Conservation (phyloP, 345 rosid species). For the Xanthoceras sorbifolium region DNA sequence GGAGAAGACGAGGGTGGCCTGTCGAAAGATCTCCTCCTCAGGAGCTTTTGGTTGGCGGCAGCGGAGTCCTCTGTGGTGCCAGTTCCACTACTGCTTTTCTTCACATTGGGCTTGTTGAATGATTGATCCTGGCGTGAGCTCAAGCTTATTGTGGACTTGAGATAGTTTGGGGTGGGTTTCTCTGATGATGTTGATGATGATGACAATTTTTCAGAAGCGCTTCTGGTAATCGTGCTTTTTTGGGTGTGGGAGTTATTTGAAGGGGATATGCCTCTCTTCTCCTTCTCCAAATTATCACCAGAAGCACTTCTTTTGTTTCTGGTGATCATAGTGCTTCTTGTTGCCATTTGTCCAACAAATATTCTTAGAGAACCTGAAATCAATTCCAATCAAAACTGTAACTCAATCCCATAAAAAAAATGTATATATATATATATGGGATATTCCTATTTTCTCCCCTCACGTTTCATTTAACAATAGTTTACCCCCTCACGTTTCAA, state of each 20-base stretch:
- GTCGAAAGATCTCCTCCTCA: constrained; percentile 83
- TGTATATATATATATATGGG: too few relatives aligned
- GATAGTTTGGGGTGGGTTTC: constrained; percentile 52
- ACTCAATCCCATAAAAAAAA: too few relatives aligned
- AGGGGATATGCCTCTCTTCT: constrained; percentile 36
- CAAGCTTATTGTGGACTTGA: constrained; percentile 61
- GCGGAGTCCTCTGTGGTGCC: constrained; percentile 25
- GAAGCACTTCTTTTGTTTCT: not conserved
- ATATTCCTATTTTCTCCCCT: too few relatives aligned
- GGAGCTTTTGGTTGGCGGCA: constrained; percentile 30
- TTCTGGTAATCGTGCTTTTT: not conserved
- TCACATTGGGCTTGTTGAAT: constrained; percentile 20
- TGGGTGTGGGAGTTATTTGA: constrained; percentile 18
- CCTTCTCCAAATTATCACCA: constrained; percentile 25
- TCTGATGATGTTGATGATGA: not conserved
- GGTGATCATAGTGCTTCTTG: constrained; percentile 7
- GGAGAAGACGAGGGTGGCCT: constrained; percentile 51
- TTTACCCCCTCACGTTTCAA: too few relatives aligned
- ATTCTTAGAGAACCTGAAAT: not conserved
- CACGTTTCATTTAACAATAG: too few relatives aligned
- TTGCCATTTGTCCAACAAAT: not conserved
- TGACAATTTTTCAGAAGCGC: constrained; percentile 3
- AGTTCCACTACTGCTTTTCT: constrained; percentile 37
- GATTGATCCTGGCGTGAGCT: constrained; percentile 48
- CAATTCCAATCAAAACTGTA: too few relatives aligned